Evolutionary conservation across 1,139 yeast species (phyloP), one percentile per base, ranked within the genome.

Genomic region (Sugiyamaella japonica): DNA sequence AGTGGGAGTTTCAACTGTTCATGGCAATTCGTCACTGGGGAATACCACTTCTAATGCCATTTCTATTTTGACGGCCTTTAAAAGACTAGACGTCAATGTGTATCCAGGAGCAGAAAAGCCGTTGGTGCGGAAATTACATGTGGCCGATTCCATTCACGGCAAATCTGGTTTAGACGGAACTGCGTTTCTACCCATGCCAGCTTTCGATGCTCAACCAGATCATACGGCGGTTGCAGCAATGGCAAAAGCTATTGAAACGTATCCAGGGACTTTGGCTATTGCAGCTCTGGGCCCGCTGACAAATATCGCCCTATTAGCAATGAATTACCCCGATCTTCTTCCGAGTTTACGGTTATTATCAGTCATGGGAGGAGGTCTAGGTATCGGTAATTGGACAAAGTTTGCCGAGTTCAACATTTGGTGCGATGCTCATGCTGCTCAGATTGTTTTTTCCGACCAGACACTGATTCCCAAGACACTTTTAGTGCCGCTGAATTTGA

Each of bases 331-430:
- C 0, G 77, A 81, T 10, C 60, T 80, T 16, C 76, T 70, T 55
- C 50, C 67, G 0, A 73, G 76, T 53, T 73, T 88, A 55, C 75
- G 75, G 51, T 77, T 70, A 54, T 66, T 88, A 13, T 76, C 89
- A 6, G 76, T 85, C 13, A 88, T 88, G 95, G 96, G 95, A 5
- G 95, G 93, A 1, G 86, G 85, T 0, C 72, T 86, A 55, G 73
- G 76, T 4, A 23, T 60, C 37, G 70, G 70, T 4, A 79, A 79
- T 59, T 76, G 78, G 53, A 79, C 86, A 2, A 74, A 74, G 9
- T 76, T 74, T 51, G 85, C 95, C n/a, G 96, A 89, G 66, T 89
- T 88, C 74, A 89, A 89, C 68, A 76, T 86, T 47, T 79, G 80
- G 73, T 77, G 83, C 49, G 97, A 89, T 66, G 91, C 96, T 0